Evolutionary conservation across 257 asterid species (phyloP).

Genomic region (Mitragyna speciosa): DNA sequence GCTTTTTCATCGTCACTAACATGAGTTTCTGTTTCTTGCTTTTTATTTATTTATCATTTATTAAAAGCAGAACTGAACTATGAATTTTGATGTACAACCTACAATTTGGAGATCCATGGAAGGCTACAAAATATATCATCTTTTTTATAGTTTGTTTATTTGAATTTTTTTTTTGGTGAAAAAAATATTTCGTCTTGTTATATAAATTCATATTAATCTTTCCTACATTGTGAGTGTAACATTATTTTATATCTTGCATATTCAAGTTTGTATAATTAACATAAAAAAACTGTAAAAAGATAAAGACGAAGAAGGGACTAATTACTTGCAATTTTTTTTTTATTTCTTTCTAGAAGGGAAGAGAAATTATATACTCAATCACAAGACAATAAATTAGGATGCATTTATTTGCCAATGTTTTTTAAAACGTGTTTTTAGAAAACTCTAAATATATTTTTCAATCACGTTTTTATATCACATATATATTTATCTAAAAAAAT

Average conservation of each 20-base stretch:
- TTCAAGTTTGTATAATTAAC: not conserved
- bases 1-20: too few species aligned
- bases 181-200: not conserved
- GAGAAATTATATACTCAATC: too few species aligned
- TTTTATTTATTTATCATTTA: not conserved
- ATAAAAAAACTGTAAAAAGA: too few species aligned
- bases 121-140: not conserved
- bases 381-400: not conserved
- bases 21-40: not conserved
- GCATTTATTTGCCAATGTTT: too few species aligned
- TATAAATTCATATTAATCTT: too few species aligned
- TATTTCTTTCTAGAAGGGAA: too few species aligned
- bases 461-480: too few species aligned
- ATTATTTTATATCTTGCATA: not conserved
- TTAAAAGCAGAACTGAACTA: not conserved
- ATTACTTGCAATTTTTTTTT: not conserved
- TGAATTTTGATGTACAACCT: not conserved
- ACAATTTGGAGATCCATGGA: not conserved
- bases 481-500: too few species aligned
- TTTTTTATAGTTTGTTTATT: too few species aligned
- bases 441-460: too few species aligned
- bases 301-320: not conserved
- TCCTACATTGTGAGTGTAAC: not conserved
- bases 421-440: too few species aligned
- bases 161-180: not conserved